Percentiles rank a stretch among this genome's conserved stretches.
These are phyloP conservation scores for Piloderma croceum DNA, from an alignment of 768 basidiomycete species.

Conservation along the genomic window DNA sequence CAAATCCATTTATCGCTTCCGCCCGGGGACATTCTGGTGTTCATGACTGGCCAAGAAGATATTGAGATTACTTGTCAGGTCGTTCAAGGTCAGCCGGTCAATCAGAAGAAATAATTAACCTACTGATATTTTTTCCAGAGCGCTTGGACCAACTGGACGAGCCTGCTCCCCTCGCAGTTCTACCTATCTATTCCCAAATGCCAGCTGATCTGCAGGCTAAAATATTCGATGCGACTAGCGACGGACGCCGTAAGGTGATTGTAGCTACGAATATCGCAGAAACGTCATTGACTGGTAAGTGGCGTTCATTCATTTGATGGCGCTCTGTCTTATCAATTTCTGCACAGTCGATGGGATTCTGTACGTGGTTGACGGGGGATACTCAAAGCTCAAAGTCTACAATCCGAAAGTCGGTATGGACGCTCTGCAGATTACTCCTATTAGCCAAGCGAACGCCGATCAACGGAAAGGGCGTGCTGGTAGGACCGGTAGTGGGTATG, in stretches of 20 bases:
- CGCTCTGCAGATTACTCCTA: constrained; percentile 96
- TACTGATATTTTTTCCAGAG: constrained; percentile 42
- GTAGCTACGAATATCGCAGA: constrained; percentile 99
- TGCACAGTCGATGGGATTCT: constrained; percentile 88
- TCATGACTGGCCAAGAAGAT: constrained; percentile 99
- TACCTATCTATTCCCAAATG: constrained; percentile 99
- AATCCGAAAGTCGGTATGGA: constrained; percentile 99
- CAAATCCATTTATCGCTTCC: constrained; percentile 94
- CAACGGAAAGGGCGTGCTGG: constrained; percentile 96
- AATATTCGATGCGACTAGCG: constrained; percentile 91
- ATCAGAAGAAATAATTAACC: too few species aligned
- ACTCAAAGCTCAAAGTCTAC: constrained; percentile 97
- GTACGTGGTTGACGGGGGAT: constrained; percentile 94
- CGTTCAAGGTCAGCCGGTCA: constrained; percentile 62
- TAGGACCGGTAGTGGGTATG: constrained; percentile 90
- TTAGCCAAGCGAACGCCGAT: constrained; percentile 97
- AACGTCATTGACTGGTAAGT: constrained; percentile 84
- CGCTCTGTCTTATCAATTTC: constrained; percentile 13
- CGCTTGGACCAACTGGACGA: constrained; percentile 91
- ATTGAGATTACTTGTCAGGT: constrained; percentile 97
- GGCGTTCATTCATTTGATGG: constrained; percentile 1
- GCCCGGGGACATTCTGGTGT: constrained; percentile 91
- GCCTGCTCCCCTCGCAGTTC: constrained; percentile 77
- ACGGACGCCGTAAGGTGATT: constrained; percentile 94
- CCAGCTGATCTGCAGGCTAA: constrained; percentile 98